A percentile compares a stretch with the other conserved stretches of the same genome.
These are phyloP conservation scores for Auriscalpium vulgare DNA, from an alignment of 768 basidiomycete genomes.

Conservation along the genomic window DNA sequence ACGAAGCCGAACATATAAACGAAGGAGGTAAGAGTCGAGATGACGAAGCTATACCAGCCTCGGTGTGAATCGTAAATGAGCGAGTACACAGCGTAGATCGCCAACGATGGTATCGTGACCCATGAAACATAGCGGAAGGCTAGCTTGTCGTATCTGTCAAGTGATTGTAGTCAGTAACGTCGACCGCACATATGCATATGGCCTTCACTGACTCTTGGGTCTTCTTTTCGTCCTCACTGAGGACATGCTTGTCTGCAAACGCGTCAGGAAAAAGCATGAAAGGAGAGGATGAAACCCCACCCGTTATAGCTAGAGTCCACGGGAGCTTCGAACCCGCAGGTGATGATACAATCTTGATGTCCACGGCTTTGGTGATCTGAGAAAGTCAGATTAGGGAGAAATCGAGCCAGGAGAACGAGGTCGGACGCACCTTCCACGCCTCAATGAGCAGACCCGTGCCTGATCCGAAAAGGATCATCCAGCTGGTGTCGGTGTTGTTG, in stretches of 20 bases:
- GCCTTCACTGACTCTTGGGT: conserved; percentile 78
- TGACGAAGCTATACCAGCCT: conserved; percentile 95
- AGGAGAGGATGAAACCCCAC: conserved; percentile 30
- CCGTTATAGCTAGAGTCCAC: conserved; percentile 75
- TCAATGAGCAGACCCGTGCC: conserved; percentile 79
- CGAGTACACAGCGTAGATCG: conserved; percentile 72
- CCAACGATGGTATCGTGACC: conserved; percentile 75
- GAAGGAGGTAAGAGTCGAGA: conserved; percentile 87
- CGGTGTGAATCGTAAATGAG: conserved; percentile 77
- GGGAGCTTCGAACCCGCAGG: conserved; percentile 63
- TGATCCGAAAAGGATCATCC: conserved; percentile 93
- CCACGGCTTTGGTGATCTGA: conserved; percentile 85
- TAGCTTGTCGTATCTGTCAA: conserved; percentile 70
- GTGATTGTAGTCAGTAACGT: too few relatives aligned
- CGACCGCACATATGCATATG: background rate
- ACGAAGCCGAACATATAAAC: conserved; percentile 98
- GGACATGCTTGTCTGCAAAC: conserved; percentile 78
- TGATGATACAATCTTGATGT: conserved; percentile 62
- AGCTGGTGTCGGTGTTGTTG: conserved; percentile 91
- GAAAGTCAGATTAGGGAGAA: background rate
- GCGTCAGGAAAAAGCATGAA: conserved; percentile 5
- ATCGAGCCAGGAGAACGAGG: background rate
- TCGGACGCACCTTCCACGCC: conserved; percentile 76
- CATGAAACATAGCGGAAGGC: conserved; percentile 95
- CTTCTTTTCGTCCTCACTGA: conserved; percentile 96